phyloP scores from a whole-genome alignment of 2,329 filamentous ascomycete species.

The Plenodomus biglobosus region DNA sequence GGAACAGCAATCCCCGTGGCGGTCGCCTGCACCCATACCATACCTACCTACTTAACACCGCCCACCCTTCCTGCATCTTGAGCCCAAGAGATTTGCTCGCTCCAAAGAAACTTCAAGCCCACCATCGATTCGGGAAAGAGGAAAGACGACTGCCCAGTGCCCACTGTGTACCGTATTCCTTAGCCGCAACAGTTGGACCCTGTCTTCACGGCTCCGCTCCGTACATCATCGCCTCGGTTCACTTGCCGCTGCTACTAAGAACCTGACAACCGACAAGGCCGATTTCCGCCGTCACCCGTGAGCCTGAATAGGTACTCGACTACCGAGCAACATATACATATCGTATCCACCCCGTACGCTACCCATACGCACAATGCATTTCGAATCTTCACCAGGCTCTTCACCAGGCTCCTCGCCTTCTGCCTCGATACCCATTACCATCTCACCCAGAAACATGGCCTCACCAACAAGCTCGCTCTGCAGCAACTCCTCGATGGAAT shows the following conservation, averaged over 20 bases:
- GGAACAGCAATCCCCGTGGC: no score
- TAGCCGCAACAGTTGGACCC: no score
- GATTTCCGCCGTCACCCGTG: conserved; percentile 23
- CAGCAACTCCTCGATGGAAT: conserved; percentile 38
- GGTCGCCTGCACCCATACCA: no score
- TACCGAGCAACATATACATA: no score
- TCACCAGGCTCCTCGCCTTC: conserved; percentile 43
- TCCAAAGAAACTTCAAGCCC: no score
- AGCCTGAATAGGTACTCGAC: conserved; percentile 26
- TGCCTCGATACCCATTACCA: conserved; percentile 43
- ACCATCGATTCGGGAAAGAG: no score
- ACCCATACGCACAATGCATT: conserved; percentile 34
- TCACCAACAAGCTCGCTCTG: conserved; percentile 41
- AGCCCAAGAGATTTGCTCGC: no score
- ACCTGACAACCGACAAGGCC: conserved; percentile 14
- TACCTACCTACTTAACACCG: no score
- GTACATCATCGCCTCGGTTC: conserved; percentile 34
- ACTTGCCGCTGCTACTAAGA: conserved; percentile 28
- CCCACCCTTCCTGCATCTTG: no score
- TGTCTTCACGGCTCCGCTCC: no score
- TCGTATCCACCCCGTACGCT: conserved; percentile 28
- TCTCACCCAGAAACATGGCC: conserved; percentile 39
- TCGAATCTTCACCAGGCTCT: conserved; percentile 40
- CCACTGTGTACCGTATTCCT: no score
- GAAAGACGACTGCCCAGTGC: no score